phyloP scores from a whole-genome alignment of 345 rosid genomes.

The Xanthoceras sorbifolium region DNA sequence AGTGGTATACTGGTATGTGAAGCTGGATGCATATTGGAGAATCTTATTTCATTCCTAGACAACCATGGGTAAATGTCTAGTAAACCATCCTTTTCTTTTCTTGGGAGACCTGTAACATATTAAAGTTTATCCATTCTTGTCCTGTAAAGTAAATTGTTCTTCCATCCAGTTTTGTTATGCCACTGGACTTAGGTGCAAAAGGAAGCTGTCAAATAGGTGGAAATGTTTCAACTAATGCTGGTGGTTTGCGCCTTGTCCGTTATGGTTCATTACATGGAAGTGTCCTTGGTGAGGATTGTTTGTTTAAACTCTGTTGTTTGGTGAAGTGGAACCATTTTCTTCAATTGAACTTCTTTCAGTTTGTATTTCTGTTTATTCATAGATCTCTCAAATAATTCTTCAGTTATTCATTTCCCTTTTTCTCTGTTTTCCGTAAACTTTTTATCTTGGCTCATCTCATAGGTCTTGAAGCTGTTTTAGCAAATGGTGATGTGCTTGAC shows the following conservation, averaged over 20 bases:
- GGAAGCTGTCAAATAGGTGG: constrained; percentile 99
- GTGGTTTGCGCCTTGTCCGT: constrained; percentile 94
- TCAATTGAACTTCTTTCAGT: background rate
- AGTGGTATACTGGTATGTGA: constrained; percentile 91
- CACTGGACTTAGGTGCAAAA: constrained; percentile 99
- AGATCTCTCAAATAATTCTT: background rate
- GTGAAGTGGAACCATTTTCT: constrained; percentile 14
- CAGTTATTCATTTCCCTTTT: background rate
- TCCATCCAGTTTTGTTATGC: constrained; percentile 95
- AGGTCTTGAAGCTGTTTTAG: constrained; percentile 94
- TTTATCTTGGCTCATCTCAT: constrained; percentile 21
- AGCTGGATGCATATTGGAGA: constrained; percentile 98
- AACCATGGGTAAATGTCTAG: constrained; percentile 61
- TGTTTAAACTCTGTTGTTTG: constrained; percentile 14
- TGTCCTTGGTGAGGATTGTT: constrained; percentile 65
- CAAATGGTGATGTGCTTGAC: constrained; percentile 87
- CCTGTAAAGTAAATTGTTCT: constrained; percentile 40
- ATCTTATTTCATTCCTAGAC: constrained; percentile 75
- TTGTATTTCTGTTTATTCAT: background rate
- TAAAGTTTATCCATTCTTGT: constrained; percentile 10
- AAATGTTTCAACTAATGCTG: constrained; percentile 98
- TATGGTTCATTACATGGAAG: constrained; percentile 96
- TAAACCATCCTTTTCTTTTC: constrained; percentile 8
- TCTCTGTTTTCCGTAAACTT: background rate
- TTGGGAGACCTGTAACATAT: background rate